Evolutionary conservation across 495 filamentous ascomycete genomes (phyloP), one percentile per base, ranked within the genome.

Genomic region (Penicillium lagena): DNA sequence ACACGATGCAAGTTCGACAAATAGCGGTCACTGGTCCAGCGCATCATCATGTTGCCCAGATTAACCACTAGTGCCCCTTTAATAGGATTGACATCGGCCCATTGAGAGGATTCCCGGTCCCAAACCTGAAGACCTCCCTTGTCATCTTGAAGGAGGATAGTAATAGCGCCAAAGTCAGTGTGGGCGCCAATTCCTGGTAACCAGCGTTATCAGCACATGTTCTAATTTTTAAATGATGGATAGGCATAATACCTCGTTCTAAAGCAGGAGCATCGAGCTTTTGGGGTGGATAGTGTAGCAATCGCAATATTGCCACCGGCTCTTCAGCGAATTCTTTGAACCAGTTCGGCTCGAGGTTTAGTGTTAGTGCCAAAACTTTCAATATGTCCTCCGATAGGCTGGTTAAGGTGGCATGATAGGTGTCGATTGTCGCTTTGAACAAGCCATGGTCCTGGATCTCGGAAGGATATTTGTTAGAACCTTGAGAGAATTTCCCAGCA

Each of bases 281-380:
- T 45, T 75, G 72, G 1, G 72, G 64, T 8, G 70, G 71, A 56
- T 77, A 76, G 39, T 70, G 73, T 43, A 77, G 56, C 29, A 76
- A 40, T 28, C 66, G 58, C 7, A 73, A 30, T 9, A 66, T 57
- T 7, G 63, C 61, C 29, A 68, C 62, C 9, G 56, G 60, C 7
- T 62, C 47, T 4, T 54, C 34, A 22, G 40, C 44, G 30, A 73
- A 75, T 10, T 59, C 60, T 1, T 67, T 64, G 17, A 76, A 76
- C 12, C 56, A 54, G 27, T 64, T 41, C 27, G 58, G 47, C 0
- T 59, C 59, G 15, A 75, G 59, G 1, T 58, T 55, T 15, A 79
- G 43, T 1, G 67, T 65, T n/a, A 50, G 50, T 0, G 73, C 72
- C 4, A 78, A 40, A 6, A 57, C 60, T 41, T 34, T 58, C 53